Evolutionary conservation across 2,329 filamentous ascomycete genomes (phyloP), one percentile per base, ranked within the genome.

Genomic region (Epichloe sp.): DNA sequence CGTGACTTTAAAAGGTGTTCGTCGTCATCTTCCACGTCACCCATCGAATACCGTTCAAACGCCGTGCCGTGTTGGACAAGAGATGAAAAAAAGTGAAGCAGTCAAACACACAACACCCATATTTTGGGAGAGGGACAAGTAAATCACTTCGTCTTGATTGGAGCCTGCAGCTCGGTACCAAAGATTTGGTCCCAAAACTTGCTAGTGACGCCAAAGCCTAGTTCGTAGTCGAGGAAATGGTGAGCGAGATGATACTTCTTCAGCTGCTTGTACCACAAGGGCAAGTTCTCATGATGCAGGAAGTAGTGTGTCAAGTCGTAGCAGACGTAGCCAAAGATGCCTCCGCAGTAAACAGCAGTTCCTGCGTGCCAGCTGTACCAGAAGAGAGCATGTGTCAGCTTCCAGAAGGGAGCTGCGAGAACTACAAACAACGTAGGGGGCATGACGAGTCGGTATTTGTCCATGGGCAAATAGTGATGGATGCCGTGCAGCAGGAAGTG

Each of bases 231-330:
- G 55, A 93, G 88, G 69, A 96, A 98, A 71, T 98, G 93, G 66
- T 98, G 93, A 65, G 89, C 82, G 34, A 98, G 82, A 65, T 98
- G 93, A 64, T 96, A 95, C 70, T 95, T 97, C 82, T 98, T 98
- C 61, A 97, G 79, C 57, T 82, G 76, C 69, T 86, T 87, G 73
- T 94, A 97, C 78, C 88, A 95, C 2, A 83, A 71, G 15, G 93
- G 93, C 3, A 98, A 80, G 60, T 88, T 94, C 71, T 86, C 81
- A 72, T 98, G 93, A 68, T 98, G 93, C 40, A 98, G 78, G 77
- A 98, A 98, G 76, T 97, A 98, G 68, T 98, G 93, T 2, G 93
- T 98, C 73, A 96, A 63, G 67, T 98, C 93, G 71, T 98, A 98
- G 75, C 86, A 89, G 55, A 96, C 78, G 66, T 98, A 98, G 52